These are phyloP conservation scores for Flammula alnicola DNA, from an alignment of 1,284 basidiomycete genomes.

Conservation along the genomic window DNA sequence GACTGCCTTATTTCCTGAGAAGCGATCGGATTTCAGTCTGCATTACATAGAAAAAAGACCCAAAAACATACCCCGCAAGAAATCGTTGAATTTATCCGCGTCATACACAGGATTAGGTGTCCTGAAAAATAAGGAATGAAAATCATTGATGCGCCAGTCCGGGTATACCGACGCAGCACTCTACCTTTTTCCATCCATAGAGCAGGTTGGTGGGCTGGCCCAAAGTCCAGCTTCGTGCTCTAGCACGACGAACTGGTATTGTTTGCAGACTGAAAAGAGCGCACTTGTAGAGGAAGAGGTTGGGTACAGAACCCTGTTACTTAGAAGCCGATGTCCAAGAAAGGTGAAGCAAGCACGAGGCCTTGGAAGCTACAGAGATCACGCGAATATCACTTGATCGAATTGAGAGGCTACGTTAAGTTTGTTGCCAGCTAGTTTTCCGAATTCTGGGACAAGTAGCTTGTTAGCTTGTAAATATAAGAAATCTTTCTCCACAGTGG, in stretches of 20 bases:
- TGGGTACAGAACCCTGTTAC: conserved; percentile 7
- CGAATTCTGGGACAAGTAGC: too few species aligned
- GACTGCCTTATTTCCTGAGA: conserved; percentile 77
- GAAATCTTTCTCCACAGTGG: too few species aligned
- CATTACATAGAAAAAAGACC: conserved; percentile 14
- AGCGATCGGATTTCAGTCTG: conserved; percentile 3
- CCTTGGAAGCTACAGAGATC: conserved; percentile 20
- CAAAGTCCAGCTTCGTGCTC: conserved; percentile 65
- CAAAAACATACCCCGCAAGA: conserved; percentile 60
- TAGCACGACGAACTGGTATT: conserved; percentile 46
- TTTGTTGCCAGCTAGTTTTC: too few species aligned
- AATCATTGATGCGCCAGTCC: not conserved
- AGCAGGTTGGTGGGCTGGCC: conserved; percentile 62
- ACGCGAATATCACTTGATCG: conserved; percentile 37
- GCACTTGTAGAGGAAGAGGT: conserved; percentile 19
- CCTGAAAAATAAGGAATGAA: conserved; percentile 37
- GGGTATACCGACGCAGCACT: not conserved
- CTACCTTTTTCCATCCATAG: conserved; percentile 82
- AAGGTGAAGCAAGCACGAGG: conserved; percentile 19
- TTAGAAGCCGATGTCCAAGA: conserved; percentile 17
- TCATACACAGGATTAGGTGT: conserved; percentile 65
- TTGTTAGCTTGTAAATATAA: too few species aligned
- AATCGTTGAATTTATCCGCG: conserved; percentile 63
- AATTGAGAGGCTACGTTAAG: too few species aligned
- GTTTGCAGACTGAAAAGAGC: conserved; percentile 19